A percentile compares a stretch with the other conserved stretches of the same genome.
Evolutionary conservation across 805 yeast genomes (phyloP).

Genomic region (Schwanniomyces yamadae): DNA sequence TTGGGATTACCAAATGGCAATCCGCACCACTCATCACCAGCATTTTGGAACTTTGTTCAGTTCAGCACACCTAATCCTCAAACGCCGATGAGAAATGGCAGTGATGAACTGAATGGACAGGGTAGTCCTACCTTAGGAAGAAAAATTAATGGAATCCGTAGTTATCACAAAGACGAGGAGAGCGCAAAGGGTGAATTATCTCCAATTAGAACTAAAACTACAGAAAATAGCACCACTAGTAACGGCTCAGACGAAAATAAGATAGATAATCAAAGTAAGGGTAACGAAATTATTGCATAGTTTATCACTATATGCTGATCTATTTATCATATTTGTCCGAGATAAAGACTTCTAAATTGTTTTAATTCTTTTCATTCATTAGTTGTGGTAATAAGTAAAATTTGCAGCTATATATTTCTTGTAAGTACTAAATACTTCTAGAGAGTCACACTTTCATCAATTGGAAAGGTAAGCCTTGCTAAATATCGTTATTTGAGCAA

Average conservation of each 20-base stretch:
- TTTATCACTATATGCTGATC: too few species aligned
- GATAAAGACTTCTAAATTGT: too few species aligned
- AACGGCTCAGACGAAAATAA: too few species aligned
- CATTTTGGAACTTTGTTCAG: conserved; percentile 90
- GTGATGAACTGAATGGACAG: conserved; percentile 38
- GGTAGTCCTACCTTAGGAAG: conserved; percentile 42
- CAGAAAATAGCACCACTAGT: not conserved
- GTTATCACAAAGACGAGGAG: conserved; percentile 11
- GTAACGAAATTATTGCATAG: conserved; percentile 2
- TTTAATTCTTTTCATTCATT: too few species aligned
- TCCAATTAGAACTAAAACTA: conserved; percentile 15
- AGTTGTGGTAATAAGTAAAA: too few species aligned
- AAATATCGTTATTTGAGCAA: too few species aligned
- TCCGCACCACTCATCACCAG: conserved; percentile 72
- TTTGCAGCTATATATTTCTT: too few species aligned
- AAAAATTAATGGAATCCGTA: conserved; percentile 15
- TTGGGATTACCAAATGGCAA: conserved; percentile 26
- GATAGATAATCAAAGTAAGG: conserved; percentile 1
- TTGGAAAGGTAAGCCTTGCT: too few species aligned
- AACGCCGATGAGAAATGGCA: conserved; percentile 39
- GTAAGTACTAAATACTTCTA: too few species aligned
- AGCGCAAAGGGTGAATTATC: conserved; percentile 14
- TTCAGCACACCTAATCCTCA: conserved; percentile 52
- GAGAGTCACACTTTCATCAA: too few species aligned
- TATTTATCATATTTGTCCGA: too few species aligned